Evolutionary conservation across 2,329 filamentous ascomycete species (phyloP).

Genomic region (Arthrinium puccinioides): DNA sequence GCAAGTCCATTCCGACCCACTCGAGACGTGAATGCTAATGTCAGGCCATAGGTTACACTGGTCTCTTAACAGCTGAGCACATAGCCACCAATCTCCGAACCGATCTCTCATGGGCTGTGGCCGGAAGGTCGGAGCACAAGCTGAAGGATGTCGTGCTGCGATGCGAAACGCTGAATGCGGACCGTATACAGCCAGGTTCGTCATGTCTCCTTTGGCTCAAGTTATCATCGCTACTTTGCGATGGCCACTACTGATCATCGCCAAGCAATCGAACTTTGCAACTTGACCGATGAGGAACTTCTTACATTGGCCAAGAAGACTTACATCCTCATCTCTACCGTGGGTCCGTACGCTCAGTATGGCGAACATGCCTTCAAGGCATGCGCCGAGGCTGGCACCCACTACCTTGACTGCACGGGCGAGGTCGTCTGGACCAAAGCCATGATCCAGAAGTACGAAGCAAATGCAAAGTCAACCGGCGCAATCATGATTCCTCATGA

Average conservation of each 20-base stretch:
- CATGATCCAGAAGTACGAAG: constrained; percentile 55
- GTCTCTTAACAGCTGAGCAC: constrained; percentile 21
- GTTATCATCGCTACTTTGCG: not conserved
- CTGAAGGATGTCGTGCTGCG: constrained; percentile 61
- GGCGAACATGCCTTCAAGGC: constrained; percentile 54
- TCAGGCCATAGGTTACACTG: constrained; percentile 19
- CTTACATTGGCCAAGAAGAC: constrained; percentile 46
- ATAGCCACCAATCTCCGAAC: constrained; percentile 21
- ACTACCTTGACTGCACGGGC: constrained; percentile 58
- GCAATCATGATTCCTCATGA: constrained; percentile 55
- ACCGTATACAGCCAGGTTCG: constrained; percentile 64
- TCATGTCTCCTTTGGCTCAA: not conserved
- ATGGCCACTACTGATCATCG: not conserved
- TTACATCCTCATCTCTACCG: constrained; percentile 47
- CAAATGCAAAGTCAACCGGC: constrained; percentile 42
- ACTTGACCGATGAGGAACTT: constrained; percentile 38
- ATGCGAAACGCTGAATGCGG: constrained; percentile 57
- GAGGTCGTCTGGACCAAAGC: constrained; percentile 49
- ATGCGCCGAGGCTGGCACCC: constrained; percentile 55
- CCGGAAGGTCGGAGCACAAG: constrained; percentile 35
- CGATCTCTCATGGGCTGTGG: constrained; percentile 22
- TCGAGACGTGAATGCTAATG: not conserved
- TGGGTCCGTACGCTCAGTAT: constrained; percentile 50
- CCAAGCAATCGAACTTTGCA: constrained; percentile 45
- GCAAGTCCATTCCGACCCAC: constrained; percentile 24